phyloP scores from a whole-genome alignment of 345 rosid species.

The Arabis hirsuta region DNA sequence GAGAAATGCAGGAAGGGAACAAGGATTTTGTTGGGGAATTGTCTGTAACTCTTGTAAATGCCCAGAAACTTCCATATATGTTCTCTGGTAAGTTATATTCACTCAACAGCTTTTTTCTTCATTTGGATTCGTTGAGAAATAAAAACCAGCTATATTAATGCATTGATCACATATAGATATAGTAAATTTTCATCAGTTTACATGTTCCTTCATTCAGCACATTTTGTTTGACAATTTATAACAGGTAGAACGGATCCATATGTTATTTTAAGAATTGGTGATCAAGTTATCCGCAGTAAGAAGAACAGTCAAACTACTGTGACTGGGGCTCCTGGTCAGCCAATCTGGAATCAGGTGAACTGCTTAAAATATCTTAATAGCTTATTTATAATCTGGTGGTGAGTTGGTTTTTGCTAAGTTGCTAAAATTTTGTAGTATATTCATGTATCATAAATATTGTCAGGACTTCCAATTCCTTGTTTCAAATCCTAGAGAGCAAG shows the following conservation, averaged over 20 bases:
- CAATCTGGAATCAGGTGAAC: constrained; percentile 98
- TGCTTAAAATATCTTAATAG: constrained; percentile 23
- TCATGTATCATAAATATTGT: constrained; percentile 37
- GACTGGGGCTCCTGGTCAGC: constrained; percentile 91
- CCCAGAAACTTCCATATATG: constrained; percentile 78
- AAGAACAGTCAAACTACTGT: constrained; percentile 98
- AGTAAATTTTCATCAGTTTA: constrained; percentile 1
- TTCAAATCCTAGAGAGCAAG: constrained; percentile 84
- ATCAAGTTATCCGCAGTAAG: constrained; percentile 90
- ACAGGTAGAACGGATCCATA: constrained; percentile 98
- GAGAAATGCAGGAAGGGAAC: constrained; percentile 90
- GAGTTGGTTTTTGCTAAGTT: constrained; percentile 6
- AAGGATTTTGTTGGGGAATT: constrained; percentile 91
- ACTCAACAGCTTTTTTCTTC: constrained; percentile 11
- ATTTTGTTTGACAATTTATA: constrained; percentile 33
- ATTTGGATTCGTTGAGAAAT: neutral
- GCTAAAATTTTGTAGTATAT: constrained; percentile 13
- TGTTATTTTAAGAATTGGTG: constrained; percentile 80
- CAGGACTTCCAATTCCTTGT: constrained; percentile 99
- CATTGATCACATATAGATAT: neutral
- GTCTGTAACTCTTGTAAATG: constrained; percentile 94
- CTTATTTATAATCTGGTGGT: constrained; percentile 22
- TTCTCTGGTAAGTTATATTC: constrained; percentile 62
- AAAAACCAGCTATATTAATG: neutral
- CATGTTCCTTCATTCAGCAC: constrained; percentile 21